Evolutionary conservation across 768 basidiomycete species (phyloP).

Genomic region (Phylloporus sp.): DNA sequence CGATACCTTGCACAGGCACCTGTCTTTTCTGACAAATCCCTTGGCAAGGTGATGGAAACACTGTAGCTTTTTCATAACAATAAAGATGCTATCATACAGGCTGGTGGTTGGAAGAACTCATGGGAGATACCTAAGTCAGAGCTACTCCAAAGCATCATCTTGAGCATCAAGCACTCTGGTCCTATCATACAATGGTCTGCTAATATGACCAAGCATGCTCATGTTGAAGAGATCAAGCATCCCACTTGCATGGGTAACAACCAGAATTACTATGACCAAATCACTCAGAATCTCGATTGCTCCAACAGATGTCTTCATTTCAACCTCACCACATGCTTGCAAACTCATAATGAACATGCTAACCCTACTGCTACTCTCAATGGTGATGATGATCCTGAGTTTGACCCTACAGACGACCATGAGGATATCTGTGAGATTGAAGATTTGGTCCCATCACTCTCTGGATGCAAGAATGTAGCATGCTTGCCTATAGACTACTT

Average conservation of each 20-base stretch:
- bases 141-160: not conserved
- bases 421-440: not conserved
- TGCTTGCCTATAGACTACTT: too few species aligned
- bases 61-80: conserved; percentile 35
- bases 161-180: not conserved
- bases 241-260: not conserved
- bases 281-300: not conserved
- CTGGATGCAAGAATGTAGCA: not conserved
- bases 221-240: not conserved
- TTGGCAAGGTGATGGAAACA: conserved; percentile 23
- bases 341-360: not conserved
- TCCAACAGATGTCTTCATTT: conserved; percentile 1
- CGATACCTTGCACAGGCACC: conserved; percentile 36
- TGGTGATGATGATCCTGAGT: not conserved
- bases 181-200: not conserved
- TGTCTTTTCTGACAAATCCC: conserved; percentile 29
- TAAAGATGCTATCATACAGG: conserved; percentile 33
- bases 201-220: not conserved
- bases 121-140: conserved; percentile 3
- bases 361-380: too few species aligned
- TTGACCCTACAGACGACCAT: not conserved
- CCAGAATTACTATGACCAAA: not conserved
- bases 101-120: not conserved
- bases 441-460: not conserved
- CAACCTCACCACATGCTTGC: not conserved